phyloP scores from a whole-genome alignment of 192 early-diverging fungal species.

The Coemansia sp. region DNA sequence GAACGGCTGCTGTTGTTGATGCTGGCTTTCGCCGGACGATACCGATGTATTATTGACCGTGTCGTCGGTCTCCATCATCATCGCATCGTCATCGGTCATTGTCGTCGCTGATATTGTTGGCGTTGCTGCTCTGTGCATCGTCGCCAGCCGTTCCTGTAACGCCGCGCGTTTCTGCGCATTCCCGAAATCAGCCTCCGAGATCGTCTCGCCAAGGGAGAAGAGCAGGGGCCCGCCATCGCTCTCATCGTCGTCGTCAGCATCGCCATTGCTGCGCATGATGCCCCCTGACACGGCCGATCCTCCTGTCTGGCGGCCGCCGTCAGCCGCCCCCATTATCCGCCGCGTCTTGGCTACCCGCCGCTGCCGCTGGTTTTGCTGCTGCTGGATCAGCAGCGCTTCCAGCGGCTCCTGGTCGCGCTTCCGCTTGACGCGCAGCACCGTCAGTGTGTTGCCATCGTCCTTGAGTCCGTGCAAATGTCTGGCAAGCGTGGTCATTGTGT shows the following conservation, averaged over 20 bases:
- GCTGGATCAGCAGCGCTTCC: slow-evolving; percentile 59
- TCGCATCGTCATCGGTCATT: neutral
- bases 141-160: slow-evolving; percentile 46
- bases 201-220: slow-evolving; percentile 68
- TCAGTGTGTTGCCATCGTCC: slow-evolving; percentile 25
- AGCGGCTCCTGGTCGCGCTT: slow-evolving; percentile 72
- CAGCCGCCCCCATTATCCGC: neutral
- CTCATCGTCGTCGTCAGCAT: neutral
- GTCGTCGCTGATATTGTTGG: neutral
- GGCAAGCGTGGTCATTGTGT: neutral
- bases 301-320: too few relatives aligned
- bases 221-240: slow-evolving; percentile 33
- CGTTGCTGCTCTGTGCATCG: slow-evolving; percentile 9
- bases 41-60: too few relatives aligned
- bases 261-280: too few relatives aligned
- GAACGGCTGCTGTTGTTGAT: too few relatives aligned
- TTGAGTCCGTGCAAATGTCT: slow-evolving; percentile 3
- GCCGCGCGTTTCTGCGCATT: slow-evolving; percentile 56
- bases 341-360: slow-evolving; percentile 13
- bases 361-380: slow-evolving; percentile 11
- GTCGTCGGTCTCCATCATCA: slow-evolving; percentile 11
- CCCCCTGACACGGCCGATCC: neutral
- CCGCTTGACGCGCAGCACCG: slow-evolving; percentile 77
- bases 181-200: slow-evolving; percentile 64
- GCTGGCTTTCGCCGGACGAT: too few relatives aligned